A percentile compares a stretch with the other conserved stretches of the same genome.
These are phyloP conservation scores for Aspergillus tubingensis DNA, from an alignment of 2,329 filamentous ascomycete genomes.

Conservation along the genomic window DNA sequence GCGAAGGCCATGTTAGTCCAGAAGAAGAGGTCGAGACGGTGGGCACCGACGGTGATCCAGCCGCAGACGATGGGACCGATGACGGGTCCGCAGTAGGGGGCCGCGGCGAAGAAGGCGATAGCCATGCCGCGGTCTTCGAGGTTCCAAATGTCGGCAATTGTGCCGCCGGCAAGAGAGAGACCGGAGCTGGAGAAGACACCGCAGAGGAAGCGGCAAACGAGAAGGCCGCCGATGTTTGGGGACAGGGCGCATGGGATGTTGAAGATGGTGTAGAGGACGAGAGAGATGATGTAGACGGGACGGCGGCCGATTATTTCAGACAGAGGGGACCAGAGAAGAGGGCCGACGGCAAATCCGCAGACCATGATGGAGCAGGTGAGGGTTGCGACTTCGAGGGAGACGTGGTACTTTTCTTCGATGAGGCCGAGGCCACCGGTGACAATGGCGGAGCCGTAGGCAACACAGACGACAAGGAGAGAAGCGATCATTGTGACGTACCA, in stretches of 20 bases:
- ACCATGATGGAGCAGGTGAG: conserved; percentile 74
- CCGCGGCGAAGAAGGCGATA: conserved; percentile 78
- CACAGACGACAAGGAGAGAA: conserved; percentile 68
- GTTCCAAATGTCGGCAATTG: conserved; percentile 65
- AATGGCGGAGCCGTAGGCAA: conserved; percentile 68
- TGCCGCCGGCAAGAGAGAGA: conserved; percentile 32
- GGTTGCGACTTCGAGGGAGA: conserved; percentile 71
- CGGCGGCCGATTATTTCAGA: conserved; percentile 36
- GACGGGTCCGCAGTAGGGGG: conserved; percentile 76
- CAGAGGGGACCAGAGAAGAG: conserved; percentile 33
- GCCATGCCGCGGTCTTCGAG: conserved; percentile 78
- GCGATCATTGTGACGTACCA: conserved; percentile 85
- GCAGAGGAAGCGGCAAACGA: conserved; percentile 32
- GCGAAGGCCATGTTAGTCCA: conserved; percentile 38
- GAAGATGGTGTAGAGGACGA: conserved; percentile 37
- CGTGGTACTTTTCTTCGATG: conserved; percentile 62
- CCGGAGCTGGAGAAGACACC: conserved; percentile 36
- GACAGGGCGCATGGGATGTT: conserved; percentile 39
- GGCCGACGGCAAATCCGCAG: conserved; percentile 68
- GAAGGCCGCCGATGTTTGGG: conserved; percentile 33
- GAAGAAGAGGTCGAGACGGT: conserved; percentile 36
- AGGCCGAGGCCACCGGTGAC: conserved; percentile 72
- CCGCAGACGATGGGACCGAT: conserved; percentile 73
- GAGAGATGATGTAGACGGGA: conserved; percentile 37
- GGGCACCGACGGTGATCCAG: conserved; percentile 57